Base-by-base conservation (phyloP, 257 asterid genomes). In the Penstemon newberryi region DNA sequence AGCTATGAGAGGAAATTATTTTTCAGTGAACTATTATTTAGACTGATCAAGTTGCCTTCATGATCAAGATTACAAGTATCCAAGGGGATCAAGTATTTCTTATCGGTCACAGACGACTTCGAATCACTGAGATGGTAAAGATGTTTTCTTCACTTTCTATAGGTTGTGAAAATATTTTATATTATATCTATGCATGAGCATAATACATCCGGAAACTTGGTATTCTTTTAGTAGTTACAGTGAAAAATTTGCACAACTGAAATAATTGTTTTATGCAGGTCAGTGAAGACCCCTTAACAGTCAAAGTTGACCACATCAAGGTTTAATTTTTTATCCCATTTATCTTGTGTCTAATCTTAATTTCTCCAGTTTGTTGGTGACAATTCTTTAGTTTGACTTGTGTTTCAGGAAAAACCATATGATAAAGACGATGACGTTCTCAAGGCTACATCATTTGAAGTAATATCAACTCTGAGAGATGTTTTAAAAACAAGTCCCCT, bases 361-460 rank as follows among this genome's bases (percentile, higher is more conserved):
- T 25, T 64, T 51, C 46, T 49, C n/a, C 67, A n/a, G n/a, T 52
- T 53, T 52, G 71, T 72, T 47, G 15, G 37, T 19, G 69, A 15
- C 38, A 54, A 58, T 65, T 66, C 50, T 55, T 59, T 55, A 63
- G 55, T 64, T 60, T 75, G 60, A 73, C 47, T 62, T 56, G 45
- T 88, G 56, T 77, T 74, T 70, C 83, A 94, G 99, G 91, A 89
- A 70, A 81, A 82, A 56, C 87, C 96, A 42, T 94, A 78, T 76
- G 88, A 91, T 75, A 94, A 86, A 81, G 99, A 89, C 63, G 89
- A 91, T 44, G 98, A 89, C 76, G 77, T 94, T 75, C 87, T 94
- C n/a, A 94, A 94, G 83, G 98, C 99, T 56, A 94, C 96, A 56
- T 85, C 91, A 39, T 89, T 86, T 89, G 99, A 89, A 84, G 98